These are phyloP conservation scores for Saccharomycopsis guyanensis DNA, from an alignment of 805 yeast species.

Conservation along the genomic window DNA sequence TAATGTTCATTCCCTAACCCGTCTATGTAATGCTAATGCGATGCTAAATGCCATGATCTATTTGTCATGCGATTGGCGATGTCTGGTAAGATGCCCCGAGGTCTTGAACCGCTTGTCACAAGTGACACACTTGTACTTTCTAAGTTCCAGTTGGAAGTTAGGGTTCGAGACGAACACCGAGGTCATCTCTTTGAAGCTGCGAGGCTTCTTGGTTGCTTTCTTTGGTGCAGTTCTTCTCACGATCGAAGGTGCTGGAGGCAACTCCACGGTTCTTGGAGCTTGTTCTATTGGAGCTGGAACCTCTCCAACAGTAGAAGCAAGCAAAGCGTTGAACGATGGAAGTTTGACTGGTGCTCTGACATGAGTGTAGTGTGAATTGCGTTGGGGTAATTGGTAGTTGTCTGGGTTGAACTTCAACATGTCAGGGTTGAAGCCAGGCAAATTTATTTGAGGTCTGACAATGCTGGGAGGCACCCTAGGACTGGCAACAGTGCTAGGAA, in stretches of 20 bases:
- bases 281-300: neutral
- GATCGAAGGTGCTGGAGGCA: neutral
- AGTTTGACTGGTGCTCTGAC: neutral
- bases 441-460: no score
- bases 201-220: neutral
- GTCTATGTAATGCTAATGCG: no score
- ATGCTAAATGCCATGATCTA: no score
- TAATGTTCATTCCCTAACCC: no score
- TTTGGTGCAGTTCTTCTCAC: neutral
- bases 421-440: constrained; percentile 7
- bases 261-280: constrained; percentile 1
- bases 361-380: neutral
- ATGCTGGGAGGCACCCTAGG: no score
- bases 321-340: constrained; percentile 11
- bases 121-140: constrained; percentile 14
- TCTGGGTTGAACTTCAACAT: constrained; percentile 6
- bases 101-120: constrained; percentile 19
- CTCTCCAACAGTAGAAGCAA: neutral
- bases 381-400: neutral
- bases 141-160: constrained; percentile 13
- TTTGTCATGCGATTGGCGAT: constrained; percentile 13
- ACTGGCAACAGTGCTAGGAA: no score
- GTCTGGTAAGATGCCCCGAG: constrained; percentile 13
- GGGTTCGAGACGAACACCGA: constrained; percentile 18
- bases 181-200: constrained; percentile 10